A percentile compares a stretch with the other conserved stretches of the same genome.
These are phyloP conservation scores for Clonostachys solani DNA, from an alignment of 2,329 filamentous ascomycete genomes.

Conservation along the genomic window DNA sequence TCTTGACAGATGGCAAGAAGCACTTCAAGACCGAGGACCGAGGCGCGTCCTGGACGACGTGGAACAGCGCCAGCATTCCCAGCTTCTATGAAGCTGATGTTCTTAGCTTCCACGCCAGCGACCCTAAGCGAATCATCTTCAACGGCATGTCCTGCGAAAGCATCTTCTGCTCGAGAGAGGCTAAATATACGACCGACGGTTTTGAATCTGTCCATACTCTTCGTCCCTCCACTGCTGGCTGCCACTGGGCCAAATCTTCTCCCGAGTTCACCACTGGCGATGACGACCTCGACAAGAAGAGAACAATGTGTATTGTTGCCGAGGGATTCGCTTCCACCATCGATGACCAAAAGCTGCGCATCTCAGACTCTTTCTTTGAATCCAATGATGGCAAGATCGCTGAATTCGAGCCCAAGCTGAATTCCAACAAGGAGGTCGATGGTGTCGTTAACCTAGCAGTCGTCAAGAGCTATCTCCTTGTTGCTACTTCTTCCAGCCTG, in stretches of 20 bases:
- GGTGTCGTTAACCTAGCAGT: slow-evolving; percentile 79
- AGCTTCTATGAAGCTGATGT: slow-evolving; percentile 44
- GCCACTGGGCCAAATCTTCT: slow-evolving; percentile 82
- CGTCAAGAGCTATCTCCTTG: slow-evolving; percentile 83
- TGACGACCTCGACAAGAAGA: slow-evolving; percentile 59
- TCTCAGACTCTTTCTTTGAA: slow-evolving; percentile 82
- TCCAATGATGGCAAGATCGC: slow-evolving; percentile 41
- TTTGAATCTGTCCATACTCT: slow-evolving; percentile 70
- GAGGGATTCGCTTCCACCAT: slow-evolving; percentile 67
- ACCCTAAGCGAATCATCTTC: slow-evolving; percentile 83
- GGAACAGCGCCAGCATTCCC: slow-evolving; percentile 57
- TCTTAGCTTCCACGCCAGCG: slow-evolving; percentile 77
- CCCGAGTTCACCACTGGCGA: slow-evolving; percentile 68
- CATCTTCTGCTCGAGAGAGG: slow-evolving; percentile 58
- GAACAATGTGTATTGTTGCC: slow-evolving; percentile 76
- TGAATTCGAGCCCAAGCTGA: slow-evolving; percentile 73
- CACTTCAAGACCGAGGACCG: slow-evolving; percentile 84
- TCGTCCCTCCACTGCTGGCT: slow-evolving; percentile 66
- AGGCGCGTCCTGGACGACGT: slow-evolving; percentile 76
- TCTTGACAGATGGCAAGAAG: slow-evolving; percentile 61
- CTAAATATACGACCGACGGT: slow-evolving; percentile 78
- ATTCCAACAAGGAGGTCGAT: slow-evolving; percentile 67
- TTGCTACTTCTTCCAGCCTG: slow-evolving; percentile 71
- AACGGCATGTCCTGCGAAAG: slow-evolving; percentile 67
- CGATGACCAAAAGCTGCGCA: slow-evolving; percentile 71